Evolutionary conservation across 495 filamentous ascomycete species (phyloP).

Genomic region (Lophiostoma macrostomum): DNA sequence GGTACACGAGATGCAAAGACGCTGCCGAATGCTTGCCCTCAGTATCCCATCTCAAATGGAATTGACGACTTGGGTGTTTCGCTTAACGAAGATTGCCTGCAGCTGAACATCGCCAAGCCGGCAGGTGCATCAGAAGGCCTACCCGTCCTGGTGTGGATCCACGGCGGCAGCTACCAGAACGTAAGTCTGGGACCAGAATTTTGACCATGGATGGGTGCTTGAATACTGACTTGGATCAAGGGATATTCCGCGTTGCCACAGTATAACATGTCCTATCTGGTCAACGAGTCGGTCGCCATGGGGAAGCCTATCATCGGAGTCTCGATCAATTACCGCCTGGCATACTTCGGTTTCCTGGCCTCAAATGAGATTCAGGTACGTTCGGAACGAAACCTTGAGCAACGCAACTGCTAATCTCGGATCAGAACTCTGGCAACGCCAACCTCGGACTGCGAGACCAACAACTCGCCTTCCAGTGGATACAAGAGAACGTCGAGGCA

Average conservation of each 20-base stretch:
- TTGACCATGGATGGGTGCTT: no score
- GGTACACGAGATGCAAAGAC: no score
- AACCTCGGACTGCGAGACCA: slow-evolving; percentile 18
- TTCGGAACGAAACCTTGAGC: no score
- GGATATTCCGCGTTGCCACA: neutral
- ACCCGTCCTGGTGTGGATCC: slow-evolving; percentile 3
- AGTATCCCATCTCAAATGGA: no score
- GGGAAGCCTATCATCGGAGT: slow-evolving; percentile 8
- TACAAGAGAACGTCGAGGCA: slow-evolving; percentile 37
- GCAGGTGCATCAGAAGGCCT: neutral
- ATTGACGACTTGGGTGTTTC: no score
- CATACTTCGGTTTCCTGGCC: slow-evolving; percentile 7
- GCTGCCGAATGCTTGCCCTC: no score
- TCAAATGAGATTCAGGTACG: slow-evolving; percentile 1
- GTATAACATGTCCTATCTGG: slow-evolving; percentile 12
- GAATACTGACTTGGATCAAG: no score
- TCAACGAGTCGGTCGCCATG: slow-evolving; percentile 4
- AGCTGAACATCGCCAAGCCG: slow-evolving; percentile 9
- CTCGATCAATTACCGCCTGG: slow-evolving; percentile 8
- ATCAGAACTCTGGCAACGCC: neutral
- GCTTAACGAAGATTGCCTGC: slow-evolving; percentile 14
- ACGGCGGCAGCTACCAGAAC: slow-evolving; percentile 3
- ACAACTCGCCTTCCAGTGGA: slow-evolving; percentile 26
- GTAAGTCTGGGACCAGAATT: no score
- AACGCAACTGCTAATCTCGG: no score